phyloP scores from a whole-genome alignment of 1,284 basidiomycete genomes.

The Caloboletus firmus region DNA sequence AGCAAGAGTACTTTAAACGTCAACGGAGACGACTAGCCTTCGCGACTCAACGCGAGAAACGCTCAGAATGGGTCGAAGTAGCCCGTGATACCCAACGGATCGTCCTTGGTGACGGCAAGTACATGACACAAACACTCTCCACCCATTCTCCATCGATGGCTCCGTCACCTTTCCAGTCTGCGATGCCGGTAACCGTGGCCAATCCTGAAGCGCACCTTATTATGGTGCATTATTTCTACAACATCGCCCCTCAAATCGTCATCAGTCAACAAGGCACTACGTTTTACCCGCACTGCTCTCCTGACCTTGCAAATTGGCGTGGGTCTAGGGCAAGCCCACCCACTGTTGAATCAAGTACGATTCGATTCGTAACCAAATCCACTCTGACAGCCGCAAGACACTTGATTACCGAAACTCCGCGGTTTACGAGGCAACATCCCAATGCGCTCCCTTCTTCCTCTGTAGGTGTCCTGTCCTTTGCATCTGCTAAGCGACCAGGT shows the following conservation, averaged over 20 bases:
- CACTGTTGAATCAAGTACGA: constrained; percentile 3
- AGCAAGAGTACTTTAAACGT: constrained; percentile 24
- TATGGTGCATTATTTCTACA: constrained; percentile 30
- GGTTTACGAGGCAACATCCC: constrained; percentile 17
- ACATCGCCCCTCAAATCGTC: constrained; percentile 41
- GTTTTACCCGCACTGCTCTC: constrained; percentile 43
- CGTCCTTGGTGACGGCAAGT: constrained; percentile 47
- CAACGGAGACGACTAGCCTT: constrained; percentile 23
- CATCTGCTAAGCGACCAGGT: constrained; percentile 47
- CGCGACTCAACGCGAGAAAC: constrained; percentile 26
- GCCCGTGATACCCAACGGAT: constrained; percentile 44
- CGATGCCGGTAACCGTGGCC: constrained; percentile 3
- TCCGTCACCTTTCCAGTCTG: constrained; percentile 21
- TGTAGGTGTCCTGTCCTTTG: constrained; percentile 48
- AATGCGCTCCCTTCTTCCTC: constrained; percentile 28
- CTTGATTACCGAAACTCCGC: constrained; percentile 14
- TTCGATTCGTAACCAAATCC: constrained; percentile 34
- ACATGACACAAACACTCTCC: constrained; percentile 40
- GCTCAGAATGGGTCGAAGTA: constrained; percentile 33
- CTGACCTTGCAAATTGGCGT: constrained; percentile 39
- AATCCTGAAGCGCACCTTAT: neutral
- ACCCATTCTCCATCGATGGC: constrained; percentile 20
- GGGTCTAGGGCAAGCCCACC: constrained; percentile 9
- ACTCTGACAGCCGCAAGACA: constrained; percentile 38
- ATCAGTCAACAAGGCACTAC: constrained; percentile 41